Percentiles rank a stretch among this genome's conserved stretches.
Conservation (phyloP, 1,284 basidiomycete genomes). For the Serendipita sp. region DNA sequence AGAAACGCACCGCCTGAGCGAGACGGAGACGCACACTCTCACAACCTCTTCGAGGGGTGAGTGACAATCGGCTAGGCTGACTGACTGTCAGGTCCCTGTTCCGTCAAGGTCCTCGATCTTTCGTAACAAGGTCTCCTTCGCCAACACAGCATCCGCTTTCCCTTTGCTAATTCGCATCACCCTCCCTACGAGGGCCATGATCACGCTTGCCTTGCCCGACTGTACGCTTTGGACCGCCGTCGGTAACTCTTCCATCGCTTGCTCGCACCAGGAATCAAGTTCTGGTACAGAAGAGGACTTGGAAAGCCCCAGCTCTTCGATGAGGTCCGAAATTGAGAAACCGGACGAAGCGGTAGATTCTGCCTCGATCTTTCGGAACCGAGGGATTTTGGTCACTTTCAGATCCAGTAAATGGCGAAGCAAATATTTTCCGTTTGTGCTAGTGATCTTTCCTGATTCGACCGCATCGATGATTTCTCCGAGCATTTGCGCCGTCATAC, state of each 20-base stretch:
- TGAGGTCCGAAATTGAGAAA: constrained; percentile 29
- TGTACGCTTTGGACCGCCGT: constrained; percentile 56
- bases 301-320: constrained; percentile 36
- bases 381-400: constrained; percentile 16
- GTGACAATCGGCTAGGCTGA: no score
- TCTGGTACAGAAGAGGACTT: constrained; percentile 21
- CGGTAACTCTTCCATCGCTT: constrained; percentile 55
- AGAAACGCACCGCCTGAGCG: no score
- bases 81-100: no score
- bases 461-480: constrained; percentile 71
- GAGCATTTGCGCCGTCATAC: constrained; percentile 48
- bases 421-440: constrained; percentile 23
- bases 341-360: constrained; percentile 51
- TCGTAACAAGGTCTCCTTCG: constrained; percentile 21
- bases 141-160: constrained; percentile 44
- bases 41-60: no score
- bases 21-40: no score
- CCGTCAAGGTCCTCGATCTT: constrained; percentile 13
- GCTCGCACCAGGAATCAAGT: constrained; percentile 40
- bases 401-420: constrained; percentile 8
- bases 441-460: constrained; percentile 49
- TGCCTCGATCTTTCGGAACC: constrained; percentile 41
- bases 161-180: constrained; percentile 81
- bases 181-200: constrained; percentile 78
- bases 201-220: constrained; percentile 63